Conservation (phyloP, 164 flowering plant genomes). For the Akebia trifoliata region DNA sequence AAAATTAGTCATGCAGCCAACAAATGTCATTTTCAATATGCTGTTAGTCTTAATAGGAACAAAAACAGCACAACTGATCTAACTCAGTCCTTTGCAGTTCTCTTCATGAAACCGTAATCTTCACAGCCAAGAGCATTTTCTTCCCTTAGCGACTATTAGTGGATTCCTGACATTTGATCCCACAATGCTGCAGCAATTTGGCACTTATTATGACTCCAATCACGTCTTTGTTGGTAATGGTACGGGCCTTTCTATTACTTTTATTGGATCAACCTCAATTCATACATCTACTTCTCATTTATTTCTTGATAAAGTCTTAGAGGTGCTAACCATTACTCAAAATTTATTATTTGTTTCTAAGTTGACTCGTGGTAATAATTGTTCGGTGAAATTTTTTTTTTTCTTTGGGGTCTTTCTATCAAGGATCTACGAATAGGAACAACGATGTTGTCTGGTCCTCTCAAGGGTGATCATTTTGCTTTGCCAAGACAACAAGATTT, state of each 20-base stretch:
- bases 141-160: too few relatives aligned
- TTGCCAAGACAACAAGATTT: neutral
- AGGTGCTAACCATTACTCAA: neutral
- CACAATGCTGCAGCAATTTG: too few relatives aligned
- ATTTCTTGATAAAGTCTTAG: neutral
- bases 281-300: neutral
- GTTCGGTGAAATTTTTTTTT: too few relatives aligned
- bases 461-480: neutral
- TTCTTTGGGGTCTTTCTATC: neutral
- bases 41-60: neutral
- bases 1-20: neutral
- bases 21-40: neutral
- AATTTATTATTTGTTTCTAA: neutral
- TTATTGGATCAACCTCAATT: too few relatives aligned
- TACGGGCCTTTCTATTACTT: too few relatives aligned
- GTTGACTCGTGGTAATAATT: neutral
- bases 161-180: too few relatives aligned
- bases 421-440: neutral
- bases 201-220: neutral
- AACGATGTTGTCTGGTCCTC: neutral
- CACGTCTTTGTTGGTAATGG: neutral
- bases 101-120: neutral
- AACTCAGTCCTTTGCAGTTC: neutral
- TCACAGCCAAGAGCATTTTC: neutral
- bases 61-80: neutral